These are phyloP conservation scores for Dillenia turbinata DNA, from an alignment of 164 flowering plant genomes.

Conservation along the genomic window DNA sequence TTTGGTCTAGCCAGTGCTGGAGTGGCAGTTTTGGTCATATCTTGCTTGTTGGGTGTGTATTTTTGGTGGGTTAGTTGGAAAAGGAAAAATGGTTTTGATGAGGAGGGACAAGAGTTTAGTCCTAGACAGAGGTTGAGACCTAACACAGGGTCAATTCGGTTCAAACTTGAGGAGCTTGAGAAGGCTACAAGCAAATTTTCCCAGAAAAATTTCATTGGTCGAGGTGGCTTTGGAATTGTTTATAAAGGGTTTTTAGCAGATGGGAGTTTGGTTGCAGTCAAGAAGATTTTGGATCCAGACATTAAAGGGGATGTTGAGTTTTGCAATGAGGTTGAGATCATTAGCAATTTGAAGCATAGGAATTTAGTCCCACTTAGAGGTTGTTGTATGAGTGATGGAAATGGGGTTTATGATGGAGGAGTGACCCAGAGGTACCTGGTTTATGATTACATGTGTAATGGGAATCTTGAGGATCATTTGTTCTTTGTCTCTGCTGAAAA, in stretches of 20 bases:
- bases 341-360: conserved; percentile 63
- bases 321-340: conserved; percentile 71
- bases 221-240: conserved; percentile 66
- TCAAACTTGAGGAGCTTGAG: conserved; percentile 54
- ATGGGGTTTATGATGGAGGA: conserved; percentile 8
- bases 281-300: conserved; percentile 37
- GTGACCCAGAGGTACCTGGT: conserved; percentile 50
- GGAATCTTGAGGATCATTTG: conserved; percentile 59
- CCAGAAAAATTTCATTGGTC: conserved; percentile 52
- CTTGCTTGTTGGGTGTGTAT: conserved; percentile 28
- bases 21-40: conserved; percentile 32
- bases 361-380: conserved; percentile 71
- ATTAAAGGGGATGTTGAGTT: conserved; percentile 1
- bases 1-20: conserved; percentile 44
- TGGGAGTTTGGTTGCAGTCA: conserved; percentile 60
- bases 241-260: conserved; percentile 57
- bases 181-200: conserved; percentile 61
- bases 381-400: conserved; percentile 33
- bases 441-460: conserved; percentile 79
- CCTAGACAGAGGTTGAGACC: conserved; percentile 39
- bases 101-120: neutral
- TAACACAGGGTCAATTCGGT: conserved; percentile 61
- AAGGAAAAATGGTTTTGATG: too few species aligned
- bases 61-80: conserved; percentile 25
- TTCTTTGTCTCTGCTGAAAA: conserved; percentile 20